Conservation (phyloP, 805 yeast species). For the Candida pseudofarinosa region DNA sequence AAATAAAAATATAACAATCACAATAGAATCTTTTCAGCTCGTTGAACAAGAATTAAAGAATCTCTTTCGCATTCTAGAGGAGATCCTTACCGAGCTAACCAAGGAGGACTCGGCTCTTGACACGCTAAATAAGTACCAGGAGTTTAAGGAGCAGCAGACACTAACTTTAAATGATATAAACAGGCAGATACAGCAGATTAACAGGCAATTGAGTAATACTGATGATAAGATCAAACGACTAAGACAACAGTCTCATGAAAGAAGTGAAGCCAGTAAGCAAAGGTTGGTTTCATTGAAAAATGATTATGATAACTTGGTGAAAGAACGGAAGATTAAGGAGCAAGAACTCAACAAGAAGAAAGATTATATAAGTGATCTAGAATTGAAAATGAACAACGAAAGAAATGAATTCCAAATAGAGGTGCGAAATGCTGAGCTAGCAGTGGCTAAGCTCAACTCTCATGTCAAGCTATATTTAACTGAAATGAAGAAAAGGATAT, state of each 20-base stretch:
- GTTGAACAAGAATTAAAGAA: conserved; percentile 38
- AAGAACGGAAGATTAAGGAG: conserved; percentile 45
- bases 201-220: conserved; percentile 45
- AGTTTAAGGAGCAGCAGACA: conserved; percentile 35
- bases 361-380: conserved; percentile 42
- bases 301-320: conserved; percentile 45
- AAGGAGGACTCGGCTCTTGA: conserved; percentile 39
- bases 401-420: conserved; percentile 48
- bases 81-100: conserved; percentile 44
- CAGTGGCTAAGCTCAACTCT: conserved; percentile 50
- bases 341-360: conserved; percentile 47
- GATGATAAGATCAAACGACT: conserved; percentile 46
- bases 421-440: conserved; percentile 48
- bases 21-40: conserved; percentile 55
- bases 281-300: conserved; percentile 41
- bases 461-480: conserved; percentile 51
- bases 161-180: conserved; percentile 36
- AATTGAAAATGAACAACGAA: conserved; percentile 34
- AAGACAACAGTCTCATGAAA: conserved; percentile 41
- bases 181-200: conserved; percentile 43
- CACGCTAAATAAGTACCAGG: conserved; percentile 36
- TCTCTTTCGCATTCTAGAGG: conserved; percentile 48
- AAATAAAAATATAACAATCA: conserved; percentile 46
- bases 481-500: conserved; percentile 40
- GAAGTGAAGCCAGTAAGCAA: conserved; percentile 38